Base-by-base conservation (phyloP, 805 yeast genomes). In the Metschnikowia dekortorum region DNA sequence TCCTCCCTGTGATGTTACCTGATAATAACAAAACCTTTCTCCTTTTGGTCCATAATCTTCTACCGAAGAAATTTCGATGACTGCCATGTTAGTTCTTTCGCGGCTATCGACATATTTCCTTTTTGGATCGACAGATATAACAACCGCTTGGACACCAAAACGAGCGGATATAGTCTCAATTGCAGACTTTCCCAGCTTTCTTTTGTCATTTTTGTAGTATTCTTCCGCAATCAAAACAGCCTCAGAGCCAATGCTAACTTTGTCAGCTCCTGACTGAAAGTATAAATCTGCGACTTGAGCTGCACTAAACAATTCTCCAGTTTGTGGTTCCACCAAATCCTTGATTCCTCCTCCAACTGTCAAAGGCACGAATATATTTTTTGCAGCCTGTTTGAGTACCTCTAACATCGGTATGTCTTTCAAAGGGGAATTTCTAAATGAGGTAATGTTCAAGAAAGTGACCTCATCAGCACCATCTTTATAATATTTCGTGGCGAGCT, bases 291-390 rank as follows among this genome's bases (percentile, higher is more conserved):
- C 99, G 30, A 94, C 96, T 46, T 90, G 86, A 34, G 87, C 78
- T 0, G 98, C 98, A 6, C 97, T 84, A 11, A 89, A 81, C 8
- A 68, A 60, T 7, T 87, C 82, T 32, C 95, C 95, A 6, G 75
- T 60, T 56, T 80, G 88, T 0, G 96, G 95, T 58, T 94, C 98
- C 29, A 80, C 79, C 56, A 89, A 82, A 65, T 92, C 98, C 57
- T 88, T 84, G 55, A 94, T 94, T 43, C 99, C 99, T 51, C 99
- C 99, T 40, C 99, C 99, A 39, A 94, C 96, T 0, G 99, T 94
- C 55, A 94, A 75, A 8, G 99, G 99, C 11, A 94, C 99, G 70
- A 94, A 94, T 46, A 92, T 87, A 1, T 95, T 85, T 66, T 86
- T 85, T 10, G 97, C 96, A 0, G 97, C 87, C 52, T 74, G 71